phyloP scores from a whole-genome alignment of 2,329 filamentous ascomycete genomes.

The Botrytis deweyae region DNA sequence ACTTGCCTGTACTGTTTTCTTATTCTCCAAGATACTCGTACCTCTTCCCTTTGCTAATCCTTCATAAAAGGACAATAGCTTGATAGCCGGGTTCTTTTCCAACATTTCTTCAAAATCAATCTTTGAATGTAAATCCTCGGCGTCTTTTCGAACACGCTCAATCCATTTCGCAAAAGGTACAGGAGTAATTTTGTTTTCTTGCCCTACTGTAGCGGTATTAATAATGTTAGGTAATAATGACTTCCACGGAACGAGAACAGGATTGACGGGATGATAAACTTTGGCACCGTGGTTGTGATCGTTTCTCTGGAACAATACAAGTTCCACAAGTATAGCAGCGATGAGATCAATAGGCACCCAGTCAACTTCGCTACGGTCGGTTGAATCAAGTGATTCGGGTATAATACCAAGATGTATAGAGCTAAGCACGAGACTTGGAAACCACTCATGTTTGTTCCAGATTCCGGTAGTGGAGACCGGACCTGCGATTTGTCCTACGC shows the following conservation, averaged over 20 bases:
- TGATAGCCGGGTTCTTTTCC: background rate
- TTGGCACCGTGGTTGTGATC: background rate
- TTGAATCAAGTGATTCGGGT: background rate
- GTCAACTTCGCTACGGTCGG: background rate
- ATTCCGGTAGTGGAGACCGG: background rate
- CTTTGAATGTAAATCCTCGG: background rate
- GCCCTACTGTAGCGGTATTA: background rate
- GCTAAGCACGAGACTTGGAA: constrained; percentile 6
- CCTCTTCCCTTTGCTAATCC: background rate
- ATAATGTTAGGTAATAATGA: background rate
- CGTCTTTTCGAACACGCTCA: background rate
- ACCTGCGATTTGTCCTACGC: constrained; percentile 52
- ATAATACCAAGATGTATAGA: background rate
- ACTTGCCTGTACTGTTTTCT: background rate
- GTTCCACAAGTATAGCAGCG: background rate
- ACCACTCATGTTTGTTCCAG: constrained; percentile 2
- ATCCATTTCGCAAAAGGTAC: background rate
- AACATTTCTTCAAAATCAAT: background rate
- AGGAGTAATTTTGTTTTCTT: background rate
- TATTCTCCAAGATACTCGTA: background rate
- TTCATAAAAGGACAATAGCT: background rate
- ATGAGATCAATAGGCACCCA: constrained; percentile 9
- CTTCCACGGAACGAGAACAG: background rate
- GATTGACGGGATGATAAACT: background rate
- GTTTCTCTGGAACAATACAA: too few species aligned